Percentiles rank a stretch among this genome's conserved stretches.
phyloP scores from a whole-genome alignment of 75 land plant species.

The Chamaecyparis obtusa region DNA sequence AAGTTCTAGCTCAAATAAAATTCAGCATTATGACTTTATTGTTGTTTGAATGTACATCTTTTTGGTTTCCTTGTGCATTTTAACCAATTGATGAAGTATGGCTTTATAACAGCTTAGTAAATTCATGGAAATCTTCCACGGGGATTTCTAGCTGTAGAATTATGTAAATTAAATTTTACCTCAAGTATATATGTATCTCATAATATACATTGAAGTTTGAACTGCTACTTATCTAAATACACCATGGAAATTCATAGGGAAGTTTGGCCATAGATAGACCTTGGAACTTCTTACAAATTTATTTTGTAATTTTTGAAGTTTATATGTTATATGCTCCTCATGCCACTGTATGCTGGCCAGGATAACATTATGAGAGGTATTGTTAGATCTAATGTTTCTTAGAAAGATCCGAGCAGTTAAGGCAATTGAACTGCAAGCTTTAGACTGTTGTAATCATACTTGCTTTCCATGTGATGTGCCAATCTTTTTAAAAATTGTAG shows the following conservation, averaged over 20 bases:
- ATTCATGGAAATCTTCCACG: background rate
- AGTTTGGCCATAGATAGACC: background rate
- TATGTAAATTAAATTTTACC: background rate
- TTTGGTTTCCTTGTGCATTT: slow-evolving; percentile 1
- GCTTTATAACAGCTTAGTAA: background rate
- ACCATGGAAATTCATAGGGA: background rate
- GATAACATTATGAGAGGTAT: background rate
- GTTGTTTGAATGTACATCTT: background rate
- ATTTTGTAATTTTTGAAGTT: background rate
- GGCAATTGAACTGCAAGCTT: background rate
- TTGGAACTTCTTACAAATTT: background rate
- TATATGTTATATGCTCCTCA: background rate
- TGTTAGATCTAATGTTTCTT: background rate
- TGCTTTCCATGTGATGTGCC: background rate
- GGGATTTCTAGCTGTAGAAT: background rate
- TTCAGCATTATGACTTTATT: background rate
- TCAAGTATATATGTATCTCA: background rate
- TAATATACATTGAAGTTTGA: background rate
- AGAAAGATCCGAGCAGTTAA: background rate
- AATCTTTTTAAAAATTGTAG: slow-evolving; percentile 29
- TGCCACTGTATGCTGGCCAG: background rate
- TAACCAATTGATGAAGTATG: background rate
- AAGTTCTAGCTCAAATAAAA: background rate
- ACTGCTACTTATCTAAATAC: background rate
- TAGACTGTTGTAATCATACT: background rate